These are phyloP conservation scores for Allodekkera sacchari DNA, from an alignment of 805 yeast genomes.

Conservation along the genomic window DNA sequence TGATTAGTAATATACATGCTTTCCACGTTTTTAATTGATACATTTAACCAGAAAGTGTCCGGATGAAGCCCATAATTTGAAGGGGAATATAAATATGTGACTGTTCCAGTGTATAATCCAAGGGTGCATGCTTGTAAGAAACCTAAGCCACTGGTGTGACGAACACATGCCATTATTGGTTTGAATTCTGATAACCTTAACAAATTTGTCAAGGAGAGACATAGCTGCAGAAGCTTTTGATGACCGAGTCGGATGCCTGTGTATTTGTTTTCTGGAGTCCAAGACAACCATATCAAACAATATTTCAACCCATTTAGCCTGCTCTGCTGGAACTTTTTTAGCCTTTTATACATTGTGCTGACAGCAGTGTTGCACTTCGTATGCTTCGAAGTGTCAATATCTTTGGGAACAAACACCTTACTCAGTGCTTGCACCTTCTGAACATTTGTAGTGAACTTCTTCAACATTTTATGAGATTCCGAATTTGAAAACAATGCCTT, in stretches of 20 bases:
- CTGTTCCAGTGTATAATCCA: conserved; percentile 81
- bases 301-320: conserved; percentile 29
- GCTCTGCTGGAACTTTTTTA: conserved; percentile 24
- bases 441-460: too few species aligned
- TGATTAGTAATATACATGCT: conserved; percentile 81
- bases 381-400: conserved; percentile 61
- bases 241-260: conserved; percentile 46
- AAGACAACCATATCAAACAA: conserved; percentile 54
- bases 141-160: conserved; percentile 80
- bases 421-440: too few species aligned
- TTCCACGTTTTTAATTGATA: conserved; percentile 72
- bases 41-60: conserved; percentile 53
- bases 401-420: conserved; percentile 34
- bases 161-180: conserved; percentile 78
- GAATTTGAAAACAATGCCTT: conserved; percentile 68
- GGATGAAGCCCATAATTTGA: conserved; percentile 73
- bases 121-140: conserved; percentile 76
- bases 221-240: too few species aligned
- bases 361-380: conserved; percentile 27
- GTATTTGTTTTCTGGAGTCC: conserved; percentile 64
- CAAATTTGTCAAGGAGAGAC: conserved; percentile 57
- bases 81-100: conserved; percentile 75
- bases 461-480: too few species aligned
- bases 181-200: conserved; percentile 72
- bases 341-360: conserved; percentile 32